Conservation (phyloP, 345 rosid species). For the Lumnitzera racemosa region DNA sequence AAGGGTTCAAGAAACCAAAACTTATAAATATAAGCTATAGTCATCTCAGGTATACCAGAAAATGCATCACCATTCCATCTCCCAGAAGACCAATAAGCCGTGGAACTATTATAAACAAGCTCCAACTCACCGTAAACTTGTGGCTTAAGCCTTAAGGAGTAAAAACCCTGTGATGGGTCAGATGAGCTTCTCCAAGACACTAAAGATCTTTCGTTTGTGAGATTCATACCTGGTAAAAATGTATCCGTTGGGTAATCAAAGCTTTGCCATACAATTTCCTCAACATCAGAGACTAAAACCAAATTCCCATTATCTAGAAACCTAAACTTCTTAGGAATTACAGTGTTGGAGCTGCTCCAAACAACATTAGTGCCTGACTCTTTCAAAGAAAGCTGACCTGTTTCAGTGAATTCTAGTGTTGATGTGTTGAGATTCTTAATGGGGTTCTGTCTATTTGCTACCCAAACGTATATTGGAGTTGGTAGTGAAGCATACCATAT, state of each 20-base stretch:
- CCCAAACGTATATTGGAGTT: slow-evolving; percentile 41
- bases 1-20: slow-evolving; percentile 53
- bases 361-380: slow-evolving; percentile 22
- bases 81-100: slow-evolving; percentile 50
- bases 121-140: slow-evolving; percentile 29
- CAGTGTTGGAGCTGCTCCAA: slow-evolving; percentile 37
- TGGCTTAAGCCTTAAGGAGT: slow-evolving; percentile 33
- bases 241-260: slow-evolving; percentile 50
- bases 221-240: slow-evolving; percentile 52
- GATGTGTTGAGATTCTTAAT: slow-evolving; percentile 17
- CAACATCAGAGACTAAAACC: slow-evolving; percentile 23
- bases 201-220: slow-evolving; percentile 19
- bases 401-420: slow-evolving; percentile 16
- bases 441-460: slow-evolving; percentile 44
- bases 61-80: slow-evolving; percentile 55
- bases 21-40: slow-evolving; percentile 43
- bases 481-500: slow-evolving; percentile 49
- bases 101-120: slow-evolving; percentile 33
- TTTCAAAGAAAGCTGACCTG: slow-evolving; percentile 27
- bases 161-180: slow-evolving; percentile 37
- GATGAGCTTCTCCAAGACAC: slow-evolving; percentile 38
- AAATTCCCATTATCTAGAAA: slow-evolving; percentile 46
- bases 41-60: slow-evolving; percentile 43
- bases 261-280: slow-evolving; percentile 41
- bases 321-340: slow-evolving; percentile 8